A percentile compares a stretch with the other conserved stretches of the same genome.
Evolutionary conservation across 495 filamentous ascomycete species (phyloP).

Genomic region (Neurospora pannonica): DNA sequence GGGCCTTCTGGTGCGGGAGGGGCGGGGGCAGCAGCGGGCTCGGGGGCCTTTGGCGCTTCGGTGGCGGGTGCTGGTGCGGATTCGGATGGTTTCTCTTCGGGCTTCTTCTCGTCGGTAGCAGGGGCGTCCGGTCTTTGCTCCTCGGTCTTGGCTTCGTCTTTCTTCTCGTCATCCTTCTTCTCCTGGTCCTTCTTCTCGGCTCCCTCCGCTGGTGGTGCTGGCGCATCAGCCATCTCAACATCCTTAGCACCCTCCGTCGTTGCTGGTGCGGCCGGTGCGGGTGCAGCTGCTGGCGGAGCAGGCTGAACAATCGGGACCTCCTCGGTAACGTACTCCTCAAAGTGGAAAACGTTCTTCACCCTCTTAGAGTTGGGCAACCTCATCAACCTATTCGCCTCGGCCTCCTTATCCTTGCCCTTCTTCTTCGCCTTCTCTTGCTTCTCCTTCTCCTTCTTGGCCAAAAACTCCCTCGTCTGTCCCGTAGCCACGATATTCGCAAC

Average conservation of each 20-base stretch:
- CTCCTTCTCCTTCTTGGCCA: slow-evolving; percentile 85
- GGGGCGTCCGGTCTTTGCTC: neutral
- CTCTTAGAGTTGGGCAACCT: slow-evolving; percentile 77
- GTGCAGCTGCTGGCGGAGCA: slow-evolving; percentile 27
- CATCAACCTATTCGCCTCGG: slow-evolving; percentile 44
- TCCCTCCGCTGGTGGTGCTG: slow-evolving; percentile 1
- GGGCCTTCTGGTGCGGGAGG: slow-evolving; percentile 4
- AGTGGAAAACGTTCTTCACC: slow-evolving; percentile 66
- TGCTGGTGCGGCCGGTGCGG: neutral
- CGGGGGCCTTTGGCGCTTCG: slow-evolving; percentile 2
- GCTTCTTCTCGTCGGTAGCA: neutral
- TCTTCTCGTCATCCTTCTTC: neutral
- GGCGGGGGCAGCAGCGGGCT: neutral
- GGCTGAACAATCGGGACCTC: slow-evolving; percentile 34
- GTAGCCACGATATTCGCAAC: slow-evolving; percentile 88
- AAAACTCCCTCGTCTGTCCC: slow-evolving; percentile 84
- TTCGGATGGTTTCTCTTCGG: neutral
- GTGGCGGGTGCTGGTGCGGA: neutral
- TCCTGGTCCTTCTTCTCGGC: neutral
- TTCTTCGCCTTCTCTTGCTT: slow-evolving; percentile 62
- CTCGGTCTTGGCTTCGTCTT: neutral
- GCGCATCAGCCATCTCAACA: slow-evolving; percentile 11
- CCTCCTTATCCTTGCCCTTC: slow-evolving; percentile 47
- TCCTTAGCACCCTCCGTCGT: slow-evolving; percentile 16
- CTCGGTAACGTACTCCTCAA: slow-evolving; percentile 65